These are phyloP conservation scores for Albugo candida DNA, from an alignment of 352 stramenopile genomes.

Conservation along the genomic window DNA sequence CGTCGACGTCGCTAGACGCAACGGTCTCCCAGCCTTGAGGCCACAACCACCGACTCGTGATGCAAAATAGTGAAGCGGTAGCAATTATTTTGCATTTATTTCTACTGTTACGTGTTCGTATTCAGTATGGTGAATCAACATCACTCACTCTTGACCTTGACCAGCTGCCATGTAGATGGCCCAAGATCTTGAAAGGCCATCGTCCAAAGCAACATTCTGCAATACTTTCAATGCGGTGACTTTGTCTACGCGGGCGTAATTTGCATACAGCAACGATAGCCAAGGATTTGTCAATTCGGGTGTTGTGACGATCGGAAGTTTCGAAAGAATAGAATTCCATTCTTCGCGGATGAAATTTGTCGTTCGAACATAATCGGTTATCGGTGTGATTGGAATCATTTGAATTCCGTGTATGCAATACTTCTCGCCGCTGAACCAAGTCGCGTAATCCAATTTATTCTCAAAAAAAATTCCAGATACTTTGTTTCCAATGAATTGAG, in stretches of 20 bases:
- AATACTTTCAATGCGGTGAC: conserved; percentile 23
- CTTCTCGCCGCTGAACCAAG: conserved; percentile 7
- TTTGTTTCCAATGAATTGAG: conserved; percentile 41
- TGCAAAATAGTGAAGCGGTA: no score
- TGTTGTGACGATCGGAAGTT: conserved; percentile 25
- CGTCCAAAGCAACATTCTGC: conserved; percentile 33
- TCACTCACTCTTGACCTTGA: no score
- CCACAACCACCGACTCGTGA: no score
- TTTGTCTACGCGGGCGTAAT: conserved; percentile 37
- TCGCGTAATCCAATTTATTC: conserved; percentile 10
- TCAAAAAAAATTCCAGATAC: conserved; percentile 21
- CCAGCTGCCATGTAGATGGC: conserved; percentile 43
- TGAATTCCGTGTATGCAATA: conserved; percentile 9
- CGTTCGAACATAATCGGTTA: conserved; percentile 46
- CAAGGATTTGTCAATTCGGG: conserved; percentile 24
- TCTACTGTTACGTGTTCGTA: no score
- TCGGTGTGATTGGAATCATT: conserved; percentile 36
- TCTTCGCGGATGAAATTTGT: conserved; percentile 39
- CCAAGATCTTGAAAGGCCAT: conserved; percentile 39
- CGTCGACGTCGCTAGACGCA: background rate
- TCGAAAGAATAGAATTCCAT: conserved; percentile 53
- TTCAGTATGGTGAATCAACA: no score
- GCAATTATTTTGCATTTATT: no score
- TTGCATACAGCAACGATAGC: conserved; percentile 50
- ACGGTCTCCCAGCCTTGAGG: no score